Conservation (phyloP, 1,139 yeast species). For the Lodderomyces metapsilosis region DNA sequence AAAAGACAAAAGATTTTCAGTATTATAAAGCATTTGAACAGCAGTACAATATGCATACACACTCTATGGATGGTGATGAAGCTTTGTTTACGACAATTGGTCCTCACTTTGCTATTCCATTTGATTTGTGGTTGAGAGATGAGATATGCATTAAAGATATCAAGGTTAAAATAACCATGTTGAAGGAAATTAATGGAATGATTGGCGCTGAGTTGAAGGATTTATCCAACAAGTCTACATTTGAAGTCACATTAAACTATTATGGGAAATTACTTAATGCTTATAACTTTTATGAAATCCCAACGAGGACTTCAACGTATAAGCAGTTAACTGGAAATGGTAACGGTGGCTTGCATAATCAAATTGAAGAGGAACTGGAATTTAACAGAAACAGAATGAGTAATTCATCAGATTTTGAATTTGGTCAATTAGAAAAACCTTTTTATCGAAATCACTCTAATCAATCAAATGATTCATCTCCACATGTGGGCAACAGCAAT, state of each 20-base stretch:
- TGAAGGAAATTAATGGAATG: slow-evolving; percentile 36
- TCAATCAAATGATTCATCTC: slow-evolving; percentile 17
- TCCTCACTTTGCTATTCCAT: slow-evolving; percentile 22
- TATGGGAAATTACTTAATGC: slow-evolving; percentile 38
- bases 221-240: slow-evolving; percentile 12
- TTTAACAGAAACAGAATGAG: slow-evolving; percentile 7
- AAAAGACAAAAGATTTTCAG: slow-evolving; percentile 7
- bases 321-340: background rate
- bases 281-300: slow-evolving; percentile 35
- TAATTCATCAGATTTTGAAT: slow-evolving; percentile 6
- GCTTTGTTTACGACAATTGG: slow-evolving; percentile 36
- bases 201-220: slow-evolving; percentile 25
- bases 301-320: slow-evolving; percentile 9
- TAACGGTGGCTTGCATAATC: slow-evolving; percentile 17
- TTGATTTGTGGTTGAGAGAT: slow-evolving; percentile 40
- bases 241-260: slow-evolving; percentile 32
- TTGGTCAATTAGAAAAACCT: slow-evolving; percentile 13
- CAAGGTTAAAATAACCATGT: slow-evolving; percentile 33
- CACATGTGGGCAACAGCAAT: background rate
- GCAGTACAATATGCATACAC: background rate
- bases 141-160: slow-evolving; percentile 32
- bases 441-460: slow-evolving; percentile 22
- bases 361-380: slow-evolving; percentile 25
- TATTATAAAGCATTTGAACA: slow-evolving; percentile 1
- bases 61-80: background rate